A percentile compares a stretch with the other conserved stretches of the same genome.
Evolutionary conservation across 2,329 filamentous ascomycete genomes (phyloP).

Genomic region (Capronia coronata): DNA sequence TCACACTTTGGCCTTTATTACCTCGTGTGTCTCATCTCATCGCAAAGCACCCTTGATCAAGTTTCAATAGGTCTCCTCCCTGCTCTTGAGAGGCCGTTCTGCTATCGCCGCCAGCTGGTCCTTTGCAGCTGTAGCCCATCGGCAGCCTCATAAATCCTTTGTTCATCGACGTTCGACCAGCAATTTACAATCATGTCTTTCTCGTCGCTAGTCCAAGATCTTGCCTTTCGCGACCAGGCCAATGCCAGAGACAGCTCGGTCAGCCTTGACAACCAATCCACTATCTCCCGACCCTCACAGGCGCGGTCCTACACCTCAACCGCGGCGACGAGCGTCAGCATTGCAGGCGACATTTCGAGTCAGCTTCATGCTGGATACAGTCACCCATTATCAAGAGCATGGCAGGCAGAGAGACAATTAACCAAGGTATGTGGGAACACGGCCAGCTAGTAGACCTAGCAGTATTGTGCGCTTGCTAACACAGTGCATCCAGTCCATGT

Average conservation of each 20-base stretch:
- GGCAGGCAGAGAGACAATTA: slow-evolving; percentile 78
- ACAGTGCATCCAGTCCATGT: slow-evolving; percentile 66
- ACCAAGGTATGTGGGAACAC: slow-evolving; percentile 59
- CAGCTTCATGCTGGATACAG: slow-evolving; percentile 78
- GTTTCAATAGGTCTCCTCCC: not conserved
- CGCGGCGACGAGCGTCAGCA: slow-evolving; percentile 46
- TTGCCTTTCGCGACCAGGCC: slow-evolving; percentile 39
- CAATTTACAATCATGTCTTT: slow-evolving; percentile 42
- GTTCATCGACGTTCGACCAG: too few relatives aligned
- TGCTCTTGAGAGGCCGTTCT: not conserved
- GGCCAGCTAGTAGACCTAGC: not conserved
- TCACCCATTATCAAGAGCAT: slow-evolving; percentile 69
- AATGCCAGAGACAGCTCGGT: slow-evolving; percentile 19
- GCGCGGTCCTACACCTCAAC: slow-evolving; percentile 44
- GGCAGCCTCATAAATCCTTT: not conserved
- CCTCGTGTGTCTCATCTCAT: not conserved
- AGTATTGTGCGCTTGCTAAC: not conserved
- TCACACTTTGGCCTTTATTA: not conserved
- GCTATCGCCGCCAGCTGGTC: not conserved
- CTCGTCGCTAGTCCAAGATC: slow-evolving; percentile 46
- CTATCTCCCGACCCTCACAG: slow-evolving; percentile 36
- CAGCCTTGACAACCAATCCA: slow-evolving; percentile 37
- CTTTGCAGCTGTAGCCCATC: not conserved
- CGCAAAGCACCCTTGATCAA: not conserved
- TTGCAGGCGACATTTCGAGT: slow-evolving; percentile 64